Base-by-base conservation (phyloP, 73 alveolate genomes). In the Diophrys appendiculata region DNA sequence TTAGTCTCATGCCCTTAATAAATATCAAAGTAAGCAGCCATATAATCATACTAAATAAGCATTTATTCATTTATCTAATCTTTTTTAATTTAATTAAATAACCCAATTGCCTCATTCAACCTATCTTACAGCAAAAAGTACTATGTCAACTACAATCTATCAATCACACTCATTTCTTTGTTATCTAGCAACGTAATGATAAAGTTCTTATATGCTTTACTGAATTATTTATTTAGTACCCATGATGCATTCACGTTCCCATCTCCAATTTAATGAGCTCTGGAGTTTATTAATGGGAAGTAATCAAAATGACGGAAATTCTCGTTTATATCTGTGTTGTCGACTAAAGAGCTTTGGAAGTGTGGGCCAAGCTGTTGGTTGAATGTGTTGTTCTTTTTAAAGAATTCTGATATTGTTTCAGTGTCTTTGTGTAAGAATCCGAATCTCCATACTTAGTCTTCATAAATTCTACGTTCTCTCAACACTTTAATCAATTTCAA, bases 231-330 rank as follows among this genome's bases (percentile, higher is more conserved):
- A 68, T 84, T 84, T 29, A 84, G 68, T 33, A 86, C 80, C 28
- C 72, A 64, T 0, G 75, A 76, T 30, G 23, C 60, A 60, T 31
- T 60, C 65, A 26, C 80, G 33, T 67, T 35, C 8, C 76, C 80
- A 54, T 80, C 76, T 13, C 95, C 96, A 13, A 94, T 85, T 72
- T 88, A 88, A 77, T 95, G 98, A 52, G 88, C 98, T 90, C 99
- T 86, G 29, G 97, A 91, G 65, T 95, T 96, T 22, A 93, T 84
- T 72, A 96, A 73, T 22, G 99, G 99, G 89, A 68, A 85, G 76
- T 94, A 96, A 53, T 96, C 99, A 33, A 90, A 78, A 76, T 88
- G 87, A 67, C 84, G 76, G 52, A 64, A 64, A 34, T 69, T 78
- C 23, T 70, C 73, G 28, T 68, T 72, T 71, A 71, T 72, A 5